A percentile compares a stretch with the other conserved stretches of the same genome.
Evolutionary conservation across 176 grass and related monocot species (phyloP).

Genomic region (Carex littledalei): DNA sequence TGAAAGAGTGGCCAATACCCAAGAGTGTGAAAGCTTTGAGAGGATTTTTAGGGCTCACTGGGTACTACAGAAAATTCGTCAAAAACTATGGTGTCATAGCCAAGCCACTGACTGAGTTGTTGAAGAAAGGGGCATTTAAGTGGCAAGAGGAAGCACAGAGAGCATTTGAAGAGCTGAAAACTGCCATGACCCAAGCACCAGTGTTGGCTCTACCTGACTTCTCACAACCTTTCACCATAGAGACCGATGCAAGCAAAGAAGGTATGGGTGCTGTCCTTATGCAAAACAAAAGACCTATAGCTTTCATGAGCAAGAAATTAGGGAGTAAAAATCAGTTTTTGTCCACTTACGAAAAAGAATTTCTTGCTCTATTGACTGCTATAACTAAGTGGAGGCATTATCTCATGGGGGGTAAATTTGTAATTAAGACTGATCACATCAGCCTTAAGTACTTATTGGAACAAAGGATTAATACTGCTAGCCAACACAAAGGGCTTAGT

Average conservation of each 20-base stretch:
- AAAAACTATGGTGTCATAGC: background rate
- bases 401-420: too few relatives aligned
- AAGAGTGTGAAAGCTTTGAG: background rate
- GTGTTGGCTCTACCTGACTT: background rate
- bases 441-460: too few relatives aligned
- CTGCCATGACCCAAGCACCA: background rate
- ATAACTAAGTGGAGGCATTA: too few relatives aligned
- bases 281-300: background rate
- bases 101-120: background rate
- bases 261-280: background rate
- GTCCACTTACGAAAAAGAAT: too few relatives aligned
- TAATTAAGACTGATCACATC: too few relatives aligned
- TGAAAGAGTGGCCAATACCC: background rate
- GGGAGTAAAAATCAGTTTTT: background rate
- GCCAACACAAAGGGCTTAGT: background rate
- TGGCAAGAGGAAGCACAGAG: background rate
- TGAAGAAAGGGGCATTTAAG: background rate
- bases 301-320: background rate
- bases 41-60: background rate
- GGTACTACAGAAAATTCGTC: slow-evolving; percentile 4
- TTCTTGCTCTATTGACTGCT: too few relatives aligned
- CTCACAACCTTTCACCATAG: background rate
- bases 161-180: background rate
- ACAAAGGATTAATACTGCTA: too few relatives aligned
- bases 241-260: background rate